Evolutionary conservation across 164 flowering plant genomes (phyloP), one percentile per base, ranked within the genome.

Genomic region (Chimonanthus salicifolius): DNA sequence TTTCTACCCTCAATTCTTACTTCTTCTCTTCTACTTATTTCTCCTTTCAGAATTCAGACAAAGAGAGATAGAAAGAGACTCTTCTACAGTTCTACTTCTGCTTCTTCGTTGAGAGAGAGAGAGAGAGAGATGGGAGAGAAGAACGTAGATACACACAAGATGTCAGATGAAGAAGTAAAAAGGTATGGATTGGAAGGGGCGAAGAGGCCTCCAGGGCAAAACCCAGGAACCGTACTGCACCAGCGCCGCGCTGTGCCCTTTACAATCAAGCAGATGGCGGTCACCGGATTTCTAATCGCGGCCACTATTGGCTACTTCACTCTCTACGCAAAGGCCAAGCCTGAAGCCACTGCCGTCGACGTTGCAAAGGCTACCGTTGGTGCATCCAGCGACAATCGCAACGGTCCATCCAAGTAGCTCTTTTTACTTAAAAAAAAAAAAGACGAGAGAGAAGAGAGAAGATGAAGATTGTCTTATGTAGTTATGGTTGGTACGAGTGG

Each of bases 171-270:
- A 44, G 70, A 65, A 2, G 3, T 33, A 7, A 66, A 67, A 51
- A 66, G 48, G 20, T 13, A 49, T 44, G 75, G 75, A 47, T n/a
- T 44, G 50, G 75, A 73, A 15, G 65, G 21, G 11, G 51, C 75
- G 43, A 73, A 73, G 75, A 73, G 64, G 74, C 60, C 74, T 49
- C 68, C 45, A 10, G 68, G 68, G 6, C 74, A 71, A 0, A 46
- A 62, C 7, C 67, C 74, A 15, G 72, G 77, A 4, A 74, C 16
- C 5, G 74, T 76, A 16, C 74, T 76, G n/a, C 78, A 76, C 71
- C 78, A 76, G 66, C 54, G 78, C 60, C 70, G 78, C 58, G 45
- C 20, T 15, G 16, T 76, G 16, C 74, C 78, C 9, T 76, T 64
- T 49, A 64, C 71, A 21, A 58, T 33, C 4, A n/a, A 6, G 69